Base-by-base conservation (phyloP, 257 asterid genomes). In the Schizonepeta tenuifolia region DNA sequence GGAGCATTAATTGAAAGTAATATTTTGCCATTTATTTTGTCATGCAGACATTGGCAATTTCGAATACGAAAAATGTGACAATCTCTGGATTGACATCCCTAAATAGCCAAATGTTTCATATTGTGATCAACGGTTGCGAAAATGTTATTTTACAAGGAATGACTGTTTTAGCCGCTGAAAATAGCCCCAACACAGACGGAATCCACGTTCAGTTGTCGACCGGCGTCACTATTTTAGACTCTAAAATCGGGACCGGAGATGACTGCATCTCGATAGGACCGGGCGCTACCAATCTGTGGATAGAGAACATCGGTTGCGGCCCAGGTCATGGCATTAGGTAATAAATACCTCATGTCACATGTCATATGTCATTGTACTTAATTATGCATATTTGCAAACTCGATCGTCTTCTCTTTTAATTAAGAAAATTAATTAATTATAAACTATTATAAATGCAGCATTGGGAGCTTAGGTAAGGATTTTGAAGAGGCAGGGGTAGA, bases 261-360 rank as follows among this genome's bases (percentile, higher is more conserved):
- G 89, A 87, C 47, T 87, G 92, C 46, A 53, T 87, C 35, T 87
- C 89, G 0, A 75, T 87, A 1, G 93, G 89, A 18, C 86, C 86
- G 0, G 93, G 89, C 10, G 18, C 81, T 28, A 40, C 78, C 9
- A 77, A 80, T 18, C 49, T 88, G 57, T 70, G 78, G 84, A 77
- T 85, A n/a, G 81, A 80, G 67, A 51, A 70, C 6, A 71, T 85
- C 0, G 36, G 26, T 2, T 82, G 94, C 2, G 86, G 91, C 57
- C 90, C 90, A 0, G 90, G 94, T 13, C 94, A 88, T 11, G 91
- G 94, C 69, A 79, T 85, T 38, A 87, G 88, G 85, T 84, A 46
- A 6, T 33, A 5, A 46, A 6, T 33, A 5, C 5, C 8, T 3
- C 10, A 11, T 43, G 43, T 38, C 10, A 3, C 55, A 49, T 7